Evolutionary conservation across 139 green algal species (phyloP).

Genomic region (Zygnema circumcarinatum): DNA sequence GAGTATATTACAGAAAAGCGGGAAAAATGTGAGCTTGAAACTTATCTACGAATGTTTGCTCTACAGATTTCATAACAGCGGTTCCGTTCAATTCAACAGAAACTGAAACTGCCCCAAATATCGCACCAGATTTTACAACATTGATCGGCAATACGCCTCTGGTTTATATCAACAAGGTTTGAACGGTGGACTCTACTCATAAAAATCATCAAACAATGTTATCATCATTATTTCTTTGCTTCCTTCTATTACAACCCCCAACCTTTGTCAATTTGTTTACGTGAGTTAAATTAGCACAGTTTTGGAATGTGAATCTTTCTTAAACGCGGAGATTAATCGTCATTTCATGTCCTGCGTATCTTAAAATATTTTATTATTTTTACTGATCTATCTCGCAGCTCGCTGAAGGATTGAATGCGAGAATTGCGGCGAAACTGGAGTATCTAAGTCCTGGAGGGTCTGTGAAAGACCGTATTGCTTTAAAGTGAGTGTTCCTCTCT

Average conservation of each 20-base stretch:
- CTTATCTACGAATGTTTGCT: too few species aligned
- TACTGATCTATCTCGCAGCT: background rate
- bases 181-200: constrained; percentile 46
- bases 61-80: too few species aligned
- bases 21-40: too few species aligned
- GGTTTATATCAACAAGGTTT: constrained; percentile 90
- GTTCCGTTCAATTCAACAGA: too few species aligned
- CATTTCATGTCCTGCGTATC: background rate
- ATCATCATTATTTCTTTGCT: background rate
- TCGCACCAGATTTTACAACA: constrained; percentile 58
- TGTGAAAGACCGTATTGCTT: constrained; percentile 57
- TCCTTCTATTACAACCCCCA: too few species aligned
- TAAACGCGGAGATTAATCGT: constrained; percentile 18
- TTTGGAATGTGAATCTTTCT: too few species aligned
- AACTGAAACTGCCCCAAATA: too few species aligned
- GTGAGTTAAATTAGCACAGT: too few species aligned
- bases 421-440: constrained; percentile 55
- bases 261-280: too few species aligned
- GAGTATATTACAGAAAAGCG: too few species aligned
- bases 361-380: background rate
- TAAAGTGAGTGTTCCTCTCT: background rate
- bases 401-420: constrained; percentile 13
- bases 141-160: constrained; percentile 93
- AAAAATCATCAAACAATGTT: constrained; percentile 15
- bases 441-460: constrained; percentile 43